Percentiles rank a stretch among this genome's conserved stretches.
Conservation (phyloP, 1,284 basidiomycete genomes). For the Ceratobasidium sp. region DNA sequence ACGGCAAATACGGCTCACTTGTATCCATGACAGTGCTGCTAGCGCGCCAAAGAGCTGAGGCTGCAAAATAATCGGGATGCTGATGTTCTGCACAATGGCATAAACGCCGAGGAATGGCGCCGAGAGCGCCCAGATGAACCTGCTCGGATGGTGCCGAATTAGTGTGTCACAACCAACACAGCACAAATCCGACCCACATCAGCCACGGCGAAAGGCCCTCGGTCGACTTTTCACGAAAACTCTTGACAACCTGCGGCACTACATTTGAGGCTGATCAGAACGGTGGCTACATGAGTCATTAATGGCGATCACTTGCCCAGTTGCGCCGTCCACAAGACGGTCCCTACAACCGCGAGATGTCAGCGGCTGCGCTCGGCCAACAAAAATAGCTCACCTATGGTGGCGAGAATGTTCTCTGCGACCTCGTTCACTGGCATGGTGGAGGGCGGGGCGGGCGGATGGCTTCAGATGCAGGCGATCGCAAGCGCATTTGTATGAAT, state of each 20-base stretch:
- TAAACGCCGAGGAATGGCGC: conserved; percentile 74
- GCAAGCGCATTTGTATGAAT: conserved; percentile 37
- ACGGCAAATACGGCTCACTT: conserved; percentile 63
- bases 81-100: conserved; percentile 68
- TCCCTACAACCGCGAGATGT: conserved; percentile 52
- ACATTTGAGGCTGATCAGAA: not conserved
- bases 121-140: conserved; percentile 70
- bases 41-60: conserved; percentile 75
- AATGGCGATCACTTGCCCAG: conserved; percentile 57
- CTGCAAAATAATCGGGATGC: conserved; percentile 75
- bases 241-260: conserved; percentile 62
- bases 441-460: conserved; percentile 1
- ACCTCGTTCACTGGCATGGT: conserved; percentile 46
- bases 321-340: conserved; percentile 72
- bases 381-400: conserved; percentile 56
- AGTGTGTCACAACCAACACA: not conserved
- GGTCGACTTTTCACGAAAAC: conserved; percentile 72
- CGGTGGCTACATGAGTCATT: not conserved
- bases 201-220: conserved; percentile 74
- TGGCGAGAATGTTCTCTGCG: conserved; percentile 67
- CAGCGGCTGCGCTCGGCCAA: not conserved
- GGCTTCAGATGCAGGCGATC: conserved; percentile 7
- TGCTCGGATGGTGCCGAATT: conserved; percentile 47
- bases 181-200: conserved; percentile 56
- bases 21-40: conserved; percentile 68